phyloP scores from a whole-genome alignment of 805 yeast genomes.

The Metschnikowia drakensbergensis region DNA sequence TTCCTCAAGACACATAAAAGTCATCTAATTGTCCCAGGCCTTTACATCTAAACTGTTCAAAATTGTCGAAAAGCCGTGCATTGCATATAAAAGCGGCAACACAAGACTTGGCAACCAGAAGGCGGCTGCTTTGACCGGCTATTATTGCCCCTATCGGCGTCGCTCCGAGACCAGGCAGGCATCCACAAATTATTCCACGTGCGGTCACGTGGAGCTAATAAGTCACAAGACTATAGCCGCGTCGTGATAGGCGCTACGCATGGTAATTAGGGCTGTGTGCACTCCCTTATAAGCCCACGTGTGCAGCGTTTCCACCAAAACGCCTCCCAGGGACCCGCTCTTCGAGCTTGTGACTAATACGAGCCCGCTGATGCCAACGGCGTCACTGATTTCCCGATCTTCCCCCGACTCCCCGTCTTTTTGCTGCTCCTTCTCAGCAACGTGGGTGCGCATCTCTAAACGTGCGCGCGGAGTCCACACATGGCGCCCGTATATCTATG shows the following conservation, averaged over 20 bases:
- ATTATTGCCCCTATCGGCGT: no score
- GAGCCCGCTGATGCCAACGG: neutral
- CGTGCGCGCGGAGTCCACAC: neutral
- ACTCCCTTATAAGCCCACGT: slow-evolving; percentile 5
- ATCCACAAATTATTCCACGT: neutral
- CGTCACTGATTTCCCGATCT: neutral
- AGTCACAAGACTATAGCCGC: slow-evolving; percentile 2
- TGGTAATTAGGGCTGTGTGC: neutral
- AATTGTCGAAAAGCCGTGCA: no score
- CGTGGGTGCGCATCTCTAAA: slow-evolving; percentile 4
- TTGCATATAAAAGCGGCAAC: no score
- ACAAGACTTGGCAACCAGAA: no score
- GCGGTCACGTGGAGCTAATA: slow-evolving; percentile 2
- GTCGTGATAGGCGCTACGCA: slow-evolving; percentile 1
- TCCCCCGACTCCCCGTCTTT: no score
- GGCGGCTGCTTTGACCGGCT: no score
- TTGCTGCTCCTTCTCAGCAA: neutral
- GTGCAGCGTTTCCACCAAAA: neutral
- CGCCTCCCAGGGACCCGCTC: no score
- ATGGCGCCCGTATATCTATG: slow-evolving; percentile 2
- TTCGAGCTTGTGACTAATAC: no score
- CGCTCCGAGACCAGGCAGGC: no score
- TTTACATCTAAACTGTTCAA: no score
- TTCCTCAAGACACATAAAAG: no score
- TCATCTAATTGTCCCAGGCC: no score